Evolutionary conservation across 2,329 filamentous ascomycete species (phyloP), one percentile per base, ranked within the genome.

Genomic region (Orbilia javanica): DNA sequence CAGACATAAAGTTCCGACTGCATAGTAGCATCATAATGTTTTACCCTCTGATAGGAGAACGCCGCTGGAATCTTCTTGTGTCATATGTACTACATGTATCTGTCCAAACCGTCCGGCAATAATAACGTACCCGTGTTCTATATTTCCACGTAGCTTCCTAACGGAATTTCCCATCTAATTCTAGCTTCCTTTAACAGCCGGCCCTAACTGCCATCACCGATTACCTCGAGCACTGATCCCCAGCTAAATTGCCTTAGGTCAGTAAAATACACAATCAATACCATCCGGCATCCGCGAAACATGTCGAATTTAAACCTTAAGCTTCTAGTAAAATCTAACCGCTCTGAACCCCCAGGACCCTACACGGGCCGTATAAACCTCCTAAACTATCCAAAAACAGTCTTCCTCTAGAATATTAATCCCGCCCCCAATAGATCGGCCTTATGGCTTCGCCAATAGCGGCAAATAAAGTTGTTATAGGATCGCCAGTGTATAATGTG

Each of bases 391-490:
- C 48, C 39, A 50, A 22, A 46, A 60, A 18, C 29, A 39, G 55
- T 22, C 10, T 22, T 39, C 50, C 25, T 29, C 13, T 53, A 71
- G 18, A 1, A 42, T 39, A 60, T 60, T 53, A 48, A 25, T 34
- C 27, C 20, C 63, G 46, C 39, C 53, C 57, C 46, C 27, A 60
- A n/a, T 25, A 60, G 55, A 60, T 60, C 55, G 55, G 55, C 55
- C 55, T 60, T 60, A n/a, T 34, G 34, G 55, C 34, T 53, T 42
- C 50, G 69, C 69, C 69, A 73, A 66, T 66, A 66, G 62, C 69
- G 69, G 69, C 62, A 73, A 66, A 57, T 48, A 60, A 29, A 4
- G 20, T 44, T 53, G 36, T 8, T 36, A 22, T 36, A 42, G 8
- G 69, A 72, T 72, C 69, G 22, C 34, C 69, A 13, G 31, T 22